Percentiles rank a stretch among this genome's conserved stretches.
Conservation (phyloP, 176 grass and related monocot species). For the Alloteropsis semialata region DNA sequence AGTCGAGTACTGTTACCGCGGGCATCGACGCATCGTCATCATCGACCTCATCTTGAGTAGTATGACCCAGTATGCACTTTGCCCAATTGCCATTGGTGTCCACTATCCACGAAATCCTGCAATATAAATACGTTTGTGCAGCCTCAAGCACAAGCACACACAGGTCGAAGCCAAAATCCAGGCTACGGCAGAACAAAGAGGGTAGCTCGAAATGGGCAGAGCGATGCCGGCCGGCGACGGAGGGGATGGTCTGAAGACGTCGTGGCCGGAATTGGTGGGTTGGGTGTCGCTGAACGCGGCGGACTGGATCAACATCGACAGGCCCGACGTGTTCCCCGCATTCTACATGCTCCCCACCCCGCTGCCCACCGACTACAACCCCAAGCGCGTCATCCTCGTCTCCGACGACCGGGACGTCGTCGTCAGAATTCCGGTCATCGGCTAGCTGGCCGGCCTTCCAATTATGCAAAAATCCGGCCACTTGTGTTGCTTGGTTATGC, state of each 20-base stretch:
- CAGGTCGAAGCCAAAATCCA: too few species aligned
- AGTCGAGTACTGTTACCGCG: too few species aligned
- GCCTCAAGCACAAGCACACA: too few species aligned
- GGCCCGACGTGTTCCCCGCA: background rate
- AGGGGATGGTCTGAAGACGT: background rate
- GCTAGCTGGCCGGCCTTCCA: background rate
- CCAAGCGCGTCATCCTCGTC: conserved; percentile 13
- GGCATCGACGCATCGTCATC: too few species aligned
- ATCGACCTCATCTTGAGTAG: too few species aligned
- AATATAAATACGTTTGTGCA: too few species aligned
- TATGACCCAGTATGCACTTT: too few species aligned
- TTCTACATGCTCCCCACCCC: conserved; percentile 18
- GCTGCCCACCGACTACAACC: conserved; percentile 10
- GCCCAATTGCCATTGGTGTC: too few species aligned
- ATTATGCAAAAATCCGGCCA: too few species aligned
- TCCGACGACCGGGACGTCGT: background rate
- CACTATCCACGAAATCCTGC: too few species aligned
- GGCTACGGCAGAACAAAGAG: too few species aligned
- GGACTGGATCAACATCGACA: conserved; percentile 2
- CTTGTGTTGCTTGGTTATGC: too few species aligned
- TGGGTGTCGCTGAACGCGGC: background rate
- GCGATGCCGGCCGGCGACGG: background rate
- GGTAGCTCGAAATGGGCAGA: background rate
- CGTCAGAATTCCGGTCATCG: conserved; percentile 19
- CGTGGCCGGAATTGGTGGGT: conserved; percentile 34